Conservation (phyloP, 73 alveolate species). For the Paramecium bursaria region DNA sequence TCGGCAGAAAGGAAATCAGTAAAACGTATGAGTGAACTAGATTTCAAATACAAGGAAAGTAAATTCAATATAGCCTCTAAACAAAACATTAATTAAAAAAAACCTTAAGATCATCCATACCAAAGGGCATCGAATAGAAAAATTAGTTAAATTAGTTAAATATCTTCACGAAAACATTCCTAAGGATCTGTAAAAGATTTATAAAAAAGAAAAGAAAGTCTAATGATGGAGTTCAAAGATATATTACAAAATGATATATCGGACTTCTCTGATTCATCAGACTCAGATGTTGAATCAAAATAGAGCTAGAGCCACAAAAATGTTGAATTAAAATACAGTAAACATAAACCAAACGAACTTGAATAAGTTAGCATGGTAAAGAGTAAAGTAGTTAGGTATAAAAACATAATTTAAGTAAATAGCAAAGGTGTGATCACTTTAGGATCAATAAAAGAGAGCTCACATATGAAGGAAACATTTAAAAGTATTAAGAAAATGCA, state of each 20-base stretch:
- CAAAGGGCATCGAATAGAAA: too few species aligned
- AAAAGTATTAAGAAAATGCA: background rate
- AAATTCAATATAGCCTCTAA: too few species aligned
- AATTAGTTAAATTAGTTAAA: too few species aligned
- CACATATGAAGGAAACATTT: background rate
- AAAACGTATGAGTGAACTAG: too few species aligned
- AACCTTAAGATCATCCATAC: too few species aligned
- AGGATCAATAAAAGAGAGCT: background rate
- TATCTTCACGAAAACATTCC: too few species aligned
- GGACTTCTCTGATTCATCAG: background rate
- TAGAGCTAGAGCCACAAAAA: background rate
- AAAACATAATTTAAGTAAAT: too few species aligned
- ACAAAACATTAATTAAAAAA: too few species aligned
- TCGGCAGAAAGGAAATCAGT: too few species aligned
- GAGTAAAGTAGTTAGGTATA: too few species aligned
- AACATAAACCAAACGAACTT: background rate
- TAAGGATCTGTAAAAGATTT: too few species aligned
- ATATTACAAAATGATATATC: background rate
- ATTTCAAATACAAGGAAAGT: too few species aligned
- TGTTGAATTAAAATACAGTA: background rate
- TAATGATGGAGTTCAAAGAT: background rate
- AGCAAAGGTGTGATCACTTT: background rate
- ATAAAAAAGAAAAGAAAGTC: background rate
- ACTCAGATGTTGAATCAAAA: background rate
- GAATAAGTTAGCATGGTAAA: background rate